Conservation (phyloP, 805 yeast genomes). For the Starmerella potacharoeniae region DNA sequence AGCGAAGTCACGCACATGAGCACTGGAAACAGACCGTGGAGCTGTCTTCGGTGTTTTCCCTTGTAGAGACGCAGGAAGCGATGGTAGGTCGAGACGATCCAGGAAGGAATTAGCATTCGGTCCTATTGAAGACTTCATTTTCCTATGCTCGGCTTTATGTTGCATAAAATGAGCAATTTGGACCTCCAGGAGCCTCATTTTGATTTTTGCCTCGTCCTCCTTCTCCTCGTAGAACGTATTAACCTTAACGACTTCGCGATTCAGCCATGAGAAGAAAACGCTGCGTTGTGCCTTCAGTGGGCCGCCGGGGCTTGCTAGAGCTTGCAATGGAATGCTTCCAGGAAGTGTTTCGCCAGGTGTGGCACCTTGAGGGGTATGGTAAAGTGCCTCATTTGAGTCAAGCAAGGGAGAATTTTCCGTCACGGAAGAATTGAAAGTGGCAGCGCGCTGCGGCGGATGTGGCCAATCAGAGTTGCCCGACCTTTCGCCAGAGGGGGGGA, state of each 20-base stretch:
- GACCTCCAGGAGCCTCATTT: constrained; percentile 52
- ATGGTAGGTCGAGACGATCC: constrained; percentile 16
- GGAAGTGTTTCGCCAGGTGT: not conserved
- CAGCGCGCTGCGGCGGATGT: not conserved
- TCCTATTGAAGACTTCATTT: constrained; percentile 1
- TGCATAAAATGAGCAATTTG: constrained; percentile 50
- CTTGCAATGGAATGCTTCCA: constrained; percentile 12
- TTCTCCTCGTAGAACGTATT: constrained; percentile 48
- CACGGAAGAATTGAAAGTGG: not conserved
- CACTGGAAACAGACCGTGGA: not conserved
- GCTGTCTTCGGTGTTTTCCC: not conserved
- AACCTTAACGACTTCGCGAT: constrained; percentile 47
- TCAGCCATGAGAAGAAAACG: constrained; percentile 57
- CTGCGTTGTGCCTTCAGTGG: constrained; percentile 28
- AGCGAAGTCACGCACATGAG: constrained; percentile 15
- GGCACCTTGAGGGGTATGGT: constrained; percentile 2
- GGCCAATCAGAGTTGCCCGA: not conserved
- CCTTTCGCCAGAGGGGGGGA: not conserved
- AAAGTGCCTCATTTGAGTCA: constrained; percentile 4
- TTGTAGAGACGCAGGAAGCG: constrained; percentile 11
- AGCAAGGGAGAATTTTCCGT: constrained; percentile 24
- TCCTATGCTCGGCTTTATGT: constrained; percentile 27
- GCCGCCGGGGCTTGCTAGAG: constrained; percentile 4
- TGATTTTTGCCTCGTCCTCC: constrained; percentile 48
- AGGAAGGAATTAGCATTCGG: constrained; percentile 1